These are phyloP conservation scores for Lipomyces kockii DNA, from an alignment of 805 yeast genomes.

Conservation along the genomic window DNA sequence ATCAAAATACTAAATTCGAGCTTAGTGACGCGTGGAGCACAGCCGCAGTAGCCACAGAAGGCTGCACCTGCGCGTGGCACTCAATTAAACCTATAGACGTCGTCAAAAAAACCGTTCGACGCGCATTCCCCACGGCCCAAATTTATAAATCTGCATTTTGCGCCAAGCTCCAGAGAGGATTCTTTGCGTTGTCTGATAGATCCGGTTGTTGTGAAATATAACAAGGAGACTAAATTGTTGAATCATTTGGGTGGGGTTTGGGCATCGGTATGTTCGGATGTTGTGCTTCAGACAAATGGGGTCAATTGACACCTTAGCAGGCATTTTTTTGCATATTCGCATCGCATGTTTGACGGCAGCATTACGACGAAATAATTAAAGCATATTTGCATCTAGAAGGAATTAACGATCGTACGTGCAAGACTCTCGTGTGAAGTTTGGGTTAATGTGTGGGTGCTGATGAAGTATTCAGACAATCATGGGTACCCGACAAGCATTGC, in stretches of 20 bases:
- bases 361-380: background rate
- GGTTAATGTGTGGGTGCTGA: background rate
- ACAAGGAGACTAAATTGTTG: no score
- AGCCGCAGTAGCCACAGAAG: background rate
- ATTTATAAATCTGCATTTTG: no score
- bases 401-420: background rate
- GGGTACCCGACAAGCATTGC: slow-evolving; percentile 14
- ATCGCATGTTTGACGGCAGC: background rate
- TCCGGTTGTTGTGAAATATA: no score
- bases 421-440: background rate
- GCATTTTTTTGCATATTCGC: background rate
- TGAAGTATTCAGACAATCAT: background rate
- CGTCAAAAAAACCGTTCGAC: no score
- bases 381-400: background rate
- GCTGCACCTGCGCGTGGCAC: no score
- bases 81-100: no score
- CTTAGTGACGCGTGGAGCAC: background rate
- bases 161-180: no score
- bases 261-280: no score
- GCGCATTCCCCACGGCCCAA: no score
- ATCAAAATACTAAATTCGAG: background rate
- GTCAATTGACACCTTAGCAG: background rate
- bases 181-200: no score
- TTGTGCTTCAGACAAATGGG: no score
- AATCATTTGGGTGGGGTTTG: no score